Conservation (phyloP, 352 stramenopile genomes). For the Pythium coloratum region DNA sequence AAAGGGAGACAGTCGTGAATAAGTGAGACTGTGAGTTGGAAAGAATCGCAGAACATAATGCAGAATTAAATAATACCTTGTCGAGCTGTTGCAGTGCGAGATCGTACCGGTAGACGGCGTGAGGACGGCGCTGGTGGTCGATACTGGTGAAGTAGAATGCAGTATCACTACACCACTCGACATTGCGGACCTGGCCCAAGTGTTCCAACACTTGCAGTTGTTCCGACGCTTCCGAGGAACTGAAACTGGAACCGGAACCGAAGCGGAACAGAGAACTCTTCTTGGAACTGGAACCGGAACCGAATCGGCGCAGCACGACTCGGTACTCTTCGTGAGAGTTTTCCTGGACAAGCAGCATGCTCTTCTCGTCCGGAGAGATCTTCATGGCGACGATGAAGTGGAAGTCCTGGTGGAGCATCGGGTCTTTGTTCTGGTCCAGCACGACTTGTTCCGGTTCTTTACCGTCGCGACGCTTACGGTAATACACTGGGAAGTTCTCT, state of each 20-base stretch:
- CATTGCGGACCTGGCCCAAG: constrained; percentile 58
- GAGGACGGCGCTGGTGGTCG: constrained; percentile 61
- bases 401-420: constrained; percentile 55
- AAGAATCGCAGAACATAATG: background rate
- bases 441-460: constrained; percentile 51
- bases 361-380: constrained; percentile 61
- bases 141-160: constrained; percentile 81
- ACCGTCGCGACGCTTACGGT: constrained; percentile 39
- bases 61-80: constrained; percentile 35
- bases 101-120: constrained; percentile 67
- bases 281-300: background rate
- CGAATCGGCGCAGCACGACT: constrained; percentile 32
- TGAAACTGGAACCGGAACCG: background rate
- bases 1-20: background rate
- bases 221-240: constrained; percentile 4
- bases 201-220: constrained; percentile 36
- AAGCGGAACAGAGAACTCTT: background rate
- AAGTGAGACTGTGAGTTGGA: background rate
- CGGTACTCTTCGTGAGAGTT: constrained; percentile 68
- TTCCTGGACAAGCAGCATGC: constrained; percentile 68
- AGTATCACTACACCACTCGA: constrained; percentile 57
- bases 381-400: constrained; percentile 78
- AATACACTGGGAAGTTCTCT: constrained; percentile 83
- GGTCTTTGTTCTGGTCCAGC: constrained; percentile 73
- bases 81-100: constrained; percentile 41